Base-by-base conservation (phyloP, 1,139 yeast genomes). In the Kluyveromyces sp. region DNA sequence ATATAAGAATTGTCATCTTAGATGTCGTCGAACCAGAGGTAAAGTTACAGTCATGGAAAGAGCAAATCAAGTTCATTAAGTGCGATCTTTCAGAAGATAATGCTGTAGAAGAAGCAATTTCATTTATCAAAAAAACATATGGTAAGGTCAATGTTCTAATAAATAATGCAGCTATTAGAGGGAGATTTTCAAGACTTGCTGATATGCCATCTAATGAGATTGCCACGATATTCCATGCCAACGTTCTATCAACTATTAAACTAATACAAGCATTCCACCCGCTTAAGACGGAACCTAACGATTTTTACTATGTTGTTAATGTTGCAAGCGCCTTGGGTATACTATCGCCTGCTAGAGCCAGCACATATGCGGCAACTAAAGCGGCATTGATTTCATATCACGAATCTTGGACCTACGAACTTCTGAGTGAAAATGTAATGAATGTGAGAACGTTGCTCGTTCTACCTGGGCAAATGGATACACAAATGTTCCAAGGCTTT, bases 91-190 rank as follows among this genome's bases (percentile, higher is more conserved):
- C 74, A 0, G 59, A 71, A 46, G 64, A 66, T n/a, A 49, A 52
- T 1, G 61, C 60, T 15, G 63, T 78, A 2, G 53, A 57, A 2
- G 49, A 50, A 1, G 62, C 72, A 1, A 55, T 72, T 2, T 47
- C 55, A 0, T 47, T 53, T 5, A 67, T 80, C 37, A 63, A 65
- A 26, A 33, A 47, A 1, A 47, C 55, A n/a, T 56, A 63, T 7
- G 66, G 68, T 2, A 53, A 58, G 25, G 66, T 84, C 2, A 73
- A 80, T 32, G 67, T 84, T 0, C 62, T 86, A 38, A 68, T 89
- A 28, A 83, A 84, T 58, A 87, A 86, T 61, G 96, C 95, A 0
- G 96, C 92, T 0, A 66, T 81, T 7, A 70, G 90, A 44, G 79
- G 78, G 41, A 64, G 65, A 30, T 63, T 53, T 48, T 70, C 72